Evolutionary conservation across 1,284 basidiomycete genomes (phyloP).

Genomic region (Cutaneotrichosporon arboriforme): DNA sequence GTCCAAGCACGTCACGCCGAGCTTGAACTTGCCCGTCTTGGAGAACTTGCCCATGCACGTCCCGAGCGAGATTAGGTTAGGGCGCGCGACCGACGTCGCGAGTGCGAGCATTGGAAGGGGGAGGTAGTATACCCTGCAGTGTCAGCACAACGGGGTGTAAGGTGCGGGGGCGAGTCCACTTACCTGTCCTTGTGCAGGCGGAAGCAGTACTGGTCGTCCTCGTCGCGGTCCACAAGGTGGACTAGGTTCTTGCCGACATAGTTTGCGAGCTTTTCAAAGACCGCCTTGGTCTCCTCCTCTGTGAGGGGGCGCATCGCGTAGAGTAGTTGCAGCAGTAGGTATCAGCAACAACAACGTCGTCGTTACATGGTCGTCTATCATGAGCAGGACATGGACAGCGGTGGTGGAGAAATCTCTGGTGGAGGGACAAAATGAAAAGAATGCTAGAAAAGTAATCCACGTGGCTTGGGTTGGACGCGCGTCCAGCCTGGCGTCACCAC

Average conservation of each 20-base stretch:
- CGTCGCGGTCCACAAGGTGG: slow-evolving; percentile 49
- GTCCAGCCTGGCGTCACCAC: too few relatives aligned
- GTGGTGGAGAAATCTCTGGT: slow-evolving; percentile 18
- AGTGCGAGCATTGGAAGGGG: slow-evolving; percentile 89
- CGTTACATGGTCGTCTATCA: background rate
- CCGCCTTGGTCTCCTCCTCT: slow-evolving; percentile 50
- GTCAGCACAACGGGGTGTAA: background rate
- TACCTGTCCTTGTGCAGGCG: slow-evolving; percentile 76
- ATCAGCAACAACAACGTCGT: background rate
- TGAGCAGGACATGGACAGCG: background rate
- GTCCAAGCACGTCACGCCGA: slow-evolving; percentile 91
- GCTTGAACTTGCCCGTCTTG: slow-evolving; percentile 95
- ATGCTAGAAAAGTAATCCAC: slow-evolving; percentile 12
- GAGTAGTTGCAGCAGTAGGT: background rate
- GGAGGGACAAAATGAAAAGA: slow-evolving; percentile 14
- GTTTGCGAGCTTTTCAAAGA: slow-evolving; percentile 51
- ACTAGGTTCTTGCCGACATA: slow-evolving; percentile 51
- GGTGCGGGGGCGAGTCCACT: too few relatives aligned
- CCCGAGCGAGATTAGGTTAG: slow-evolving; percentile 87
- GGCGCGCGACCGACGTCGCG: slow-evolving; percentile 83
- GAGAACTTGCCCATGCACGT: slow-evolving; percentile 98
- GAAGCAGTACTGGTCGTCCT: slow-evolving; percentile 65
- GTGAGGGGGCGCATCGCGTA: slow-evolving; percentile 47
- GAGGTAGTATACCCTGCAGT: slow-evolving; percentile 72
- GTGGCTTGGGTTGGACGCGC: background rate